Evolutionary conservation across 139 green algal species (phyloP).

Genomic region (Chlorella sp.): DNA sequence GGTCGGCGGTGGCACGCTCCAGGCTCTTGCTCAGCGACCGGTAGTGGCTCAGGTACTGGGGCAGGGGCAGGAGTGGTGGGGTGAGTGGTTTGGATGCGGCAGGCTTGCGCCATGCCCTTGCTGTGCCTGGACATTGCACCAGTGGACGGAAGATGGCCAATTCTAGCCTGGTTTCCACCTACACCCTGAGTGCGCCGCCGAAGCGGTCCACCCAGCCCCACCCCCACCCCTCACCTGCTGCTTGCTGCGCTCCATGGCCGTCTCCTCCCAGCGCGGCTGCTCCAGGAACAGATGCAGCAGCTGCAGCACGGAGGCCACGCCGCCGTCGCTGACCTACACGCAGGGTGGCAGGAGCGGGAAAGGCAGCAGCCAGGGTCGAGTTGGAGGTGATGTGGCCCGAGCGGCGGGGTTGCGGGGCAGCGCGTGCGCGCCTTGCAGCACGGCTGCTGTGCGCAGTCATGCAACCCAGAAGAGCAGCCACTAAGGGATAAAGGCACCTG

Average conservation of each 20-base stretch:
- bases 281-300: conserved; percentile 81
- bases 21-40: conserved; percentile 83
- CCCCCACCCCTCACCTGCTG: conserved; percentile 37
- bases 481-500: too few species aligned
- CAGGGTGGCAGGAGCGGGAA: not conserved
- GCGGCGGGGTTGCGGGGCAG: too few species aligned
- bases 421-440: not conserved
- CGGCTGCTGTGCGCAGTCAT: too few species aligned
- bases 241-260: conserved; percentile 81
- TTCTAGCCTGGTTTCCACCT: too few species aligned
- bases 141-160: too few species aligned
- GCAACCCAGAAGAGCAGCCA: too few species aligned
- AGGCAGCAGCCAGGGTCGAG: not conserved
- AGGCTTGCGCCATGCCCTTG: too few species aligned
- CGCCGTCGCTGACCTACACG: conserved; percentile 48
- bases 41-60: conserved; percentile 72
- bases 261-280: conserved; percentile 69
- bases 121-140: too few species aligned
- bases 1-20: conserved; percentile 84
- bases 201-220: too few species aligned
- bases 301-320: conserved; percentile 59
- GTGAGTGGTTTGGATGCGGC: too few species aligned
- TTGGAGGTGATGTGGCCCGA: too few species aligned
- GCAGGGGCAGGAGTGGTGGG: not conserved
- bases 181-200: too few species aligned